A percentile compares a stretch with the other conserved stretches of the same genome.
These are phyloP conservation scores for Diaporthe citriasiana DNA, from an alignment of 2,329 filamentous ascomycete species.

Conservation along the genomic window DNA sequence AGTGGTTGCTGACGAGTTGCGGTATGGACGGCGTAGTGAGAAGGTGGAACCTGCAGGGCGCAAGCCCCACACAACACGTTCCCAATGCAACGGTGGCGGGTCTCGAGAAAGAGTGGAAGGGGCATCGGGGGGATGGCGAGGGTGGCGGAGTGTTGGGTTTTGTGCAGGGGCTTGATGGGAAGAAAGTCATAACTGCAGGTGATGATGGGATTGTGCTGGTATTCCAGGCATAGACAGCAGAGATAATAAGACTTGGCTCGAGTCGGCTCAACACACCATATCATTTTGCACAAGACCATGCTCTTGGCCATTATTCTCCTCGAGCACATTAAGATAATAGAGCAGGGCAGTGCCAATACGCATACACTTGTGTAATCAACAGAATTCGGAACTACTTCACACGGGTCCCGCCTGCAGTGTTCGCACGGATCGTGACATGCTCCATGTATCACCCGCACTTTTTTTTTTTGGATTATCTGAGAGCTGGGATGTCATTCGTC, in stretches of 20 bases:
- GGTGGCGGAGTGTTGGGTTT: constrained; percentile 92
- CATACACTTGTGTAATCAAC: background rate
- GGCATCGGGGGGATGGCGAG: constrained; percentile 87
- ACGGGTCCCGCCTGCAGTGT: background rate
- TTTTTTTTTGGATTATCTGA: background rate
- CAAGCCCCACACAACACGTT: constrained; percentile 47
- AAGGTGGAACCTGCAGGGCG: constrained; percentile 84
- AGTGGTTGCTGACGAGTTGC: constrained; percentile 84
- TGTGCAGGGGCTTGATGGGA: constrained; percentile 82
- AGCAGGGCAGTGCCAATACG: background rate
- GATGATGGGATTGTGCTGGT: constrained; percentile 83
- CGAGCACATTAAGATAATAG: background rate
- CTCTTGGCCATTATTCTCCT: background rate
- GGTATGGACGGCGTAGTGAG: constrained; percentile 94
- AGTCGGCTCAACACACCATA: background rate
- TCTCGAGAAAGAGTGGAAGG: constrained; percentile 88
- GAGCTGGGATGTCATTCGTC: background rate
- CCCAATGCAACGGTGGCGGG: constrained; percentile 71
- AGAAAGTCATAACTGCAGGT: constrained; percentile 87
- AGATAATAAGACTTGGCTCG: background rate
- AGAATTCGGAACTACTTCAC: background rate
- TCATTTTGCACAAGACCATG: background rate
- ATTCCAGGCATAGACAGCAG: constrained; percentile 67
- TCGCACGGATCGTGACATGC: too few relatives aligned
- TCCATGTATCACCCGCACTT: background rate